These are phyloP conservation scores for Mortierella sp. DNA, from an alignment of 371 early-diverging fungal genomes.

Conservation along the genomic window DNA sequence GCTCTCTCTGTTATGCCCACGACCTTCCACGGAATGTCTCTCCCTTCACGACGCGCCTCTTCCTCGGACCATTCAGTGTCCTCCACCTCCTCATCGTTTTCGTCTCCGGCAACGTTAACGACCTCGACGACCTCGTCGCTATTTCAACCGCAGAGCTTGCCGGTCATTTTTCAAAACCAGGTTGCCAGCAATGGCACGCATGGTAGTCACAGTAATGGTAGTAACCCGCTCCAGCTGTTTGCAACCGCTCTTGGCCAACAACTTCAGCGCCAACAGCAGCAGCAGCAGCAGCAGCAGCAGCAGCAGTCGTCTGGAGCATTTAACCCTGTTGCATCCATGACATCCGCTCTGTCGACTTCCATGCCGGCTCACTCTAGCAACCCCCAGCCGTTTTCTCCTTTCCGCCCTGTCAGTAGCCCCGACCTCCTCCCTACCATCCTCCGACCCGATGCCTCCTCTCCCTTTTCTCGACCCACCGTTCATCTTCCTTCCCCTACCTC, in stretches of 20 bases:
- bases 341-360: slow-evolving; percentile 37
- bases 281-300: slow-evolving; percentile 39
- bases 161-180: slow-evolving; percentile 40
- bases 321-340: no score
- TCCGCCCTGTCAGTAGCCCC: no score
- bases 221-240: slow-evolving; percentile 7
- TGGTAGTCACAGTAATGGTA: slow-evolving; percentile 2
- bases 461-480: no score
- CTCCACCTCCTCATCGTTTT: slow-evolving; percentile 17
- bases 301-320: slow-evolving; percentile 24
- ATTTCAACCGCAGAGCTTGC: slow-evolving; percentile 48
- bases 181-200: slow-evolving; percentile 6
- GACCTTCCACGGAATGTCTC: not conserved
- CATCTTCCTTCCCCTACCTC: no score
- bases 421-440: no score
- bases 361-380: slow-evolving; percentile 26
- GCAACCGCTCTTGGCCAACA: slow-evolving; percentile 43
- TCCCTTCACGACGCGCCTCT: slow-evolving; percentile 1
- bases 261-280: slow-evolving; percentile 41
- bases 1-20: slow-evolving; percentile 35
- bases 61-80: slow-evolving; percentile 2
- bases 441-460: no score
- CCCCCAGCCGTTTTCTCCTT: slow-evolving; percentile 2
- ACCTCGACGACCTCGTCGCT: slow-evolving; percentile 29
- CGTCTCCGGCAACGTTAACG: slow-evolving; percentile 8